Evolutionary conservation across 371 early-diverging fungal species (phyloP), one percentile per base, ranked within the genome.

Genomic region (Apophysomyces sp.): DNA sequence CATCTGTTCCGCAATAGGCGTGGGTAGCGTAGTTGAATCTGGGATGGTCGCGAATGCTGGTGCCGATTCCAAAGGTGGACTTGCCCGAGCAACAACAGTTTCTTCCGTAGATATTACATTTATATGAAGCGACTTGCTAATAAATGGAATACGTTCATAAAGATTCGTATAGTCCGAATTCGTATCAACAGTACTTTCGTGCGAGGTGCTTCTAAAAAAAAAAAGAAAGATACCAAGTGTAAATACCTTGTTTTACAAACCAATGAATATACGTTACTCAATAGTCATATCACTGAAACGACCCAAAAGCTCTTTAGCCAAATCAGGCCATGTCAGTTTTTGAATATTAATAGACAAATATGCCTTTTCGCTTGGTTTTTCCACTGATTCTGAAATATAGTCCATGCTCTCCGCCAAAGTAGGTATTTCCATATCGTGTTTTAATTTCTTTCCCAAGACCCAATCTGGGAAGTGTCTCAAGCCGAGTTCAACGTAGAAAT

Each of bases 381-480:
- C 32, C 18, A 57, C 32, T 5, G 24, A 21, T 16, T 31, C 39
- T 21, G 27, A 26, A 15, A 53, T 7, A 36, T 61, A n/a, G 24
- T 58, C 40, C 58, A 60, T 49, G 16, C 15, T 36, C 9, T 61
- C 55, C 15, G 62, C 49, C 29, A 21, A 21, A 7, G 21, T 21
- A 18, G 49, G 16, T 44, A 21, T 21, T 26, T 44, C 21, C n/a
- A 58, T 64, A 40, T 52, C 55, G 29, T 55, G 24, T 3, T 26
- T 55, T 51, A 82, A 52, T 12, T 69, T 57, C 3, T 57, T 31
- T 9, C 84, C 81, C 7, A 77, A 62, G 9, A 64, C 41, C 69
- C 81, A 85, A 8, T 62, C 54, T 3, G 77, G 80, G 57, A 77
- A 68, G 5, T 71, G 54, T 13, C 58, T 58, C 11, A 73, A 44